Base-by-base conservation (phyloP, 768 basidiomycete genomes). In the Coprinopsis marcescibilis region DNA sequence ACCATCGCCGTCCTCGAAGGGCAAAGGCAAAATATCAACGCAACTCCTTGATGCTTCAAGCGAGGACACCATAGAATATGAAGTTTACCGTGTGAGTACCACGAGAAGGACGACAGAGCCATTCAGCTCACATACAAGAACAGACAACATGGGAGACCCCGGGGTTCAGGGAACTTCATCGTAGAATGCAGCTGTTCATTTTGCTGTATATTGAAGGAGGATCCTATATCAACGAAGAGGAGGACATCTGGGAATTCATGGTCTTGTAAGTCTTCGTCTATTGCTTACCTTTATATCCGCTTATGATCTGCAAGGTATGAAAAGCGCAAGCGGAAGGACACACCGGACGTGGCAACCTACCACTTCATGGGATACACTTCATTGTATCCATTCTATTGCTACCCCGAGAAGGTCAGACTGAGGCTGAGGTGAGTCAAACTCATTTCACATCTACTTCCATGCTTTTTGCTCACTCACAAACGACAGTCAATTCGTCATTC, bases 361-460 rank as follows among this genome's bases (percentile, higher is more conserved):
- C 95, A 97, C 66, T 96, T 98, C 55, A 76, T 86, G 38, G 95
- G 95, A 8, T 99, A 95, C 64, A 88, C 91, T 3, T 91, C 93
- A 1, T 72, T 98, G 30, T 98, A 94, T 61, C 88, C 89, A 14
- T 99, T 99, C 66, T 96, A 92, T 68, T 87, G 84, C 64, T 98
- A 86, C 67, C 96, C 96, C 3, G 95, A 96, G 59, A 86, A 76
- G 58, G 80, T 87, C 47, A 80, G 96, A 24, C 58, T 97, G 61
- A 77, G 96, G 53, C 67, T 98, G 46, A 93, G 92, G 89, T 89
- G 46, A 41, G 75, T 54, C 14, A 30, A n/a, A n/a, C n/a, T n/a
- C 24, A 32, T 35, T 12, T 25, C n/a, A 27, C 11, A 45, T 40
- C 11, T 30, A 44, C 8, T 32, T 3, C 32, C 42, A 12, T 37